Percentiles rank a stretch among this genome's conserved stretches.
Evolutionary conservation across 2,329 filamentous ascomycete genomes (phyloP).

Genomic region (Ceratocystis colombiana): DNA sequence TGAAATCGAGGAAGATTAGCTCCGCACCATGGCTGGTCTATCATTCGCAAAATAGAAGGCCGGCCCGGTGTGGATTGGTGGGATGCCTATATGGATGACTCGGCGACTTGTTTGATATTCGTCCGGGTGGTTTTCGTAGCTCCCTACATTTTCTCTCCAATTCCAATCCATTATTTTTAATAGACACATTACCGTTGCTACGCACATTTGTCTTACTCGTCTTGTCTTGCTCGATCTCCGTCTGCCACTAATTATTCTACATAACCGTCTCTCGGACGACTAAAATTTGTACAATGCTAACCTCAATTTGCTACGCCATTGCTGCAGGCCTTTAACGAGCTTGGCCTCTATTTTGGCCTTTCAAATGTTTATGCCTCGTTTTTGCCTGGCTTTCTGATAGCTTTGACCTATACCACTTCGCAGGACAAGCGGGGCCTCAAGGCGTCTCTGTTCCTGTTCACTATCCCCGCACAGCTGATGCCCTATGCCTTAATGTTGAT

Average conservation of each 20-base stretch:
- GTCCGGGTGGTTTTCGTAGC: constrained; percentile 50
- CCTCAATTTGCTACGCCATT: background rate
- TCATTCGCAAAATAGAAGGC: constrained; percentile 59
- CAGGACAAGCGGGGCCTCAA: constrained; percentile 74
- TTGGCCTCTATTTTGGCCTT: constrained; percentile 22
- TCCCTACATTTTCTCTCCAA: constrained; percentile 46
- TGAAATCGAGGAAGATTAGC: constrained; percentile 74
- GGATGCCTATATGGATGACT: constrained; percentile 63
- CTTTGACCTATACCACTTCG: constrained; percentile 70
- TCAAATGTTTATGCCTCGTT: constrained; percentile 35
- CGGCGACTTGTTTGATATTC: constrained; percentile 47
- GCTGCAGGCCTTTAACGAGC: constrained; percentile 23
- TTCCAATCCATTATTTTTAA: constrained; percentile 26
- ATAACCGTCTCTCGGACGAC: background rate
- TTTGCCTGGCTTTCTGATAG: constrained; percentile 59
- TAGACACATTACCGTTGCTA: constrained; percentile 11
- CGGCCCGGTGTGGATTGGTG: constrained; percentile 63
- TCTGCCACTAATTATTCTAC: background rate
- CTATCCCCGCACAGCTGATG: constrained; percentile 69
- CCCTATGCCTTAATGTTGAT: constrained; percentile 71
- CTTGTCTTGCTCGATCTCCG: constrained; percentile 7
- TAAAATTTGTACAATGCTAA: background rate
- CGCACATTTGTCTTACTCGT: background rate
- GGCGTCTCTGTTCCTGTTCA: constrained; percentile 70
- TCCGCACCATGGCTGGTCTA: constrained; percentile 49